A percentile compares a stretch with the other conserved stretches of the same genome.
Evolutionary conservation across 352 stramenopile species (phyloP).

Genomic region (Pythium graminicola): DNA sequence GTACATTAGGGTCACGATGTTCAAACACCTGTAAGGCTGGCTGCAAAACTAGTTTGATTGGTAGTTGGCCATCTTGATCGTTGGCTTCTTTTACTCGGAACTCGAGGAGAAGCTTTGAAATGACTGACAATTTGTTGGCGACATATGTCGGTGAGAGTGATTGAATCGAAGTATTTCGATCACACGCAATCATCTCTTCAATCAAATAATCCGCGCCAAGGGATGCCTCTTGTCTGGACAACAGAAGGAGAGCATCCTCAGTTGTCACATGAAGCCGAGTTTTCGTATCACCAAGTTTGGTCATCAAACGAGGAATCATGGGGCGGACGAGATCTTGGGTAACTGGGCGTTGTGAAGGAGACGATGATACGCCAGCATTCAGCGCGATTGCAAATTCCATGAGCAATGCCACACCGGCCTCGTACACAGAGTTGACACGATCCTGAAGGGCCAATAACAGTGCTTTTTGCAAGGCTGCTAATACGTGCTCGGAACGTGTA

Average conservation of each 20-base stretch:
- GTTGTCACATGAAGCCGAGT: constrained; percentile 56
- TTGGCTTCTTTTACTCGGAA: constrained; percentile 61
- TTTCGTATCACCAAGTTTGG: constrained; percentile 75
- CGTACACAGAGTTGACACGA: constrained; percentile 72
- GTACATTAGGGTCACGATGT: constrained; percentile 65
- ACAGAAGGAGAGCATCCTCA: constrained; percentile 64
- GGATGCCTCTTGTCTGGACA: constrained; percentile 51
- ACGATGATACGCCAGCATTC: constrained; percentile 23
- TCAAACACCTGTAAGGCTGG: constrained; percentile 61
- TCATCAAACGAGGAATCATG: constrained; percentile 59
- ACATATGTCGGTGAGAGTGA: constrained; percentile 53
- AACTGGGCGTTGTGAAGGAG: constrained; percentile 2
- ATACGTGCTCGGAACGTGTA: constrained; percentile 14
- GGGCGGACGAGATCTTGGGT: constrained; percentile 53
- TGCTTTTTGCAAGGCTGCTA: constrained; percentile 46
- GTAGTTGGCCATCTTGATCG: constrained; percentile 28
- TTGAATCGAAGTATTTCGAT: constrained; percentile 47
- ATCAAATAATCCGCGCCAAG: constrained; percentile 67
- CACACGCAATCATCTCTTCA: constrained; percentile 61
- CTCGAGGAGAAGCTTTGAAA: constrained; percentile 73
- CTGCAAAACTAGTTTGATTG: constrained; percentile 66
- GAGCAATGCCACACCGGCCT: constrained; percentile 56
- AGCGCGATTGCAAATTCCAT: constrained; percentile 71
- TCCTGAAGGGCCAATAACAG: constrained; percentile 59
- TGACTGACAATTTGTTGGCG: constrained; percentile 60